These are phyloP conservation scores for Sugiyamaella paludigena DNA, from an alignment of 1,139 yeast species.

Conservation along the genomic window DNA sequence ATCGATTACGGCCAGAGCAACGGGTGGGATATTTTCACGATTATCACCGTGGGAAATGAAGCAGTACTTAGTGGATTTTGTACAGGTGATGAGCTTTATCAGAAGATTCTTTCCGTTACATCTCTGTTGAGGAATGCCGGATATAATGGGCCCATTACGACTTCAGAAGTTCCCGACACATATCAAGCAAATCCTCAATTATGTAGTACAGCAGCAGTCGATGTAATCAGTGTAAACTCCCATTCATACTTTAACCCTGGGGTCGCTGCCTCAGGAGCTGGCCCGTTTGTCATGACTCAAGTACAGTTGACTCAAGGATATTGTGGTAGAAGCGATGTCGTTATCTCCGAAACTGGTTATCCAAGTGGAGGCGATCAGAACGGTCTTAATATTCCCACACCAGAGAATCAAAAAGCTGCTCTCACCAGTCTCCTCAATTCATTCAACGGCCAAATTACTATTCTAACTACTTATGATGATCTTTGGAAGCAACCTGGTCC, in stretches of 20 bases:
- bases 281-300: constrained; percentile 67
- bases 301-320: constrained; percentile 49
- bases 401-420: constrained; percentile 69
- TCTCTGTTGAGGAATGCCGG: constrained; percentile 61
- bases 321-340: constrained; percentile 42
- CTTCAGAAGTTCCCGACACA: constrained; percentile 85
- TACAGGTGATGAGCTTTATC: constrained; percentile 55
- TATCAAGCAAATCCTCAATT: constrained; percentile 61
- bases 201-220: constrained; percentile 65
- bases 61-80: constrained; percentile 65
- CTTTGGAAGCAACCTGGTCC: constrained; percentile 86
- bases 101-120: constrained; percentile 65
- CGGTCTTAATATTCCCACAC: constrained; percentile 71
- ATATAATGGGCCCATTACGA: constrained; percentile 70
- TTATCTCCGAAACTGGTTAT: constrained; percentile 81
- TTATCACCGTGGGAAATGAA: constrained; percentile 82
- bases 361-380: constrained; percentile 71
- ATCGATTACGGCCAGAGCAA: constrained; percentile 44
- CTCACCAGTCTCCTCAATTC: constrained; percentile 56
- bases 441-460: constrained; percentile 53
- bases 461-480: constrained; percentile 76
- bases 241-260: constrained; percentile 77
- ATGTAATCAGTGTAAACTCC: constrained; percentile 79
- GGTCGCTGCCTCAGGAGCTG: constrained; percentile 64
- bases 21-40: constrained; percentile 69